These are phyloP conservation scores for Cladophialophora chaetospira DNA, from an alignment of 2,329 filamentous ascomycete species.

Conservation along the genomic window DNA sequence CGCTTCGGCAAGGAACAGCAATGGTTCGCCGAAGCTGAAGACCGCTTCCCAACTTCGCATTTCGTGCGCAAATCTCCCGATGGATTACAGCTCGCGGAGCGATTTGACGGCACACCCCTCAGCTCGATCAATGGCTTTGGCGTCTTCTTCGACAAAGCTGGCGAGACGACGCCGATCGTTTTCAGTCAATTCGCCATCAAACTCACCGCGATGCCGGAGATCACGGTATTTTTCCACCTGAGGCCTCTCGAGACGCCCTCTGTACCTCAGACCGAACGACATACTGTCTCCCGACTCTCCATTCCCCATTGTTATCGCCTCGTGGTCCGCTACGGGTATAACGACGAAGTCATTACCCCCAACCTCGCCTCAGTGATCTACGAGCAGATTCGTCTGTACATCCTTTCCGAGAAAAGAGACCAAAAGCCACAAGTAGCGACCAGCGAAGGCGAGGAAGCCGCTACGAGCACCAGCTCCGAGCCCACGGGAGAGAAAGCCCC, in stretches of 20 bases:
- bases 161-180: constrained; percentile 63
- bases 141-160: constrained; percentile 78
- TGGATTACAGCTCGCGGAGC: constrained; percentile 41
- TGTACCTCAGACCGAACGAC: constrained; percentile 54
- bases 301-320: constrained; percentile 69
- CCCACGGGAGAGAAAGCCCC: background rate
- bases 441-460: background rate
- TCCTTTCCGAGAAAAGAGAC: constrained; percentile 40
- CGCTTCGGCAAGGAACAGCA: constrained; percentile 77
- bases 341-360: constrained; percentile 68
- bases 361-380: constrained; percentile 63
- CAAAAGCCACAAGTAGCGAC: background rate
- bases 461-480: background rate
- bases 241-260: constrained; percentile 63
- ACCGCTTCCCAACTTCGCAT: constrained; percentile 56
- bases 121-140: constrained; percentile 61
- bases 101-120: constrained; percentile 44
- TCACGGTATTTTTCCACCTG: constrained; percentile 75
- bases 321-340: constrained; percentile 71
- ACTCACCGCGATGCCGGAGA: constrained; percentile 66
- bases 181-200: constrained; percentile 75
- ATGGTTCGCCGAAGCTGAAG: constrained; percentile 68
- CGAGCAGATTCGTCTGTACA: constrained; percentile 58
- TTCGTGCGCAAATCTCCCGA: constrained; percentile 24
- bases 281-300: constrained; percentile 46